phyloP scores from a whole-genome alignment of 768 basidiomycete genomes.

The Leccinum rimulosum region DNA sequence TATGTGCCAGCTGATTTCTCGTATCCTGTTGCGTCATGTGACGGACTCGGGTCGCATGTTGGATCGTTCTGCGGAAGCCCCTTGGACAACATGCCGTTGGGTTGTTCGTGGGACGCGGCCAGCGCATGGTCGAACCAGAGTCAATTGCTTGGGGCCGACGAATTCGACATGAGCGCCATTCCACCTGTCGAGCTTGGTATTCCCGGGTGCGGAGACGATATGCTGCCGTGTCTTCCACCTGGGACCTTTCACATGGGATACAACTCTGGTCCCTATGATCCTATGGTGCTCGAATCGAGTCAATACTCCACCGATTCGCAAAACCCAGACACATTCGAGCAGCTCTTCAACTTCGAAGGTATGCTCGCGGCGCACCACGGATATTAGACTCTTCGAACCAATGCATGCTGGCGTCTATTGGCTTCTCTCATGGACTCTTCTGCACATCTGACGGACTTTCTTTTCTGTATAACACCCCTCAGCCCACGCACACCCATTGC shows the following conservation, averaged over 20 bases:
- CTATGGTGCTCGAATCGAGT: constrained; percentile 28
- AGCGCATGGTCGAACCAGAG: constrained; percentile 35
- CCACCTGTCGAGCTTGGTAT: constrained; percentile 62
- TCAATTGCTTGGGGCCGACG: constrained; percentile 49
- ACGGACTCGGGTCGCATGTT: constrained; percentile 6
- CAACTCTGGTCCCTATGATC: constrained; percentile 23
- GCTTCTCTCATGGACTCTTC: constrained; percentile 26
- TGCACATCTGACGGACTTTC: constrained; percentile 26
- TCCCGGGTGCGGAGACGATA: constrained; percentile 42
- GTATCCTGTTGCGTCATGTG: constrained; percentile 22
- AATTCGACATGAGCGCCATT: constrained; percentile 66
- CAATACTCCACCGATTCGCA: constrained; percentile 31
- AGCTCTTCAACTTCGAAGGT: constrained; percentile 36
- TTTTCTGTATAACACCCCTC: constrained; percentile 31
- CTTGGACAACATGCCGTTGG: constrained; percentile 27
- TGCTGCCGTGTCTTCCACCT: constrained; percentile 9
- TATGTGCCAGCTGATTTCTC: constrained; percentile 20
- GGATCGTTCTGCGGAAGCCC: constrained; percentile 20
- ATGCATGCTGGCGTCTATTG: constrained; percentile 38
- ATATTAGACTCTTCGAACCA: constrained; percentile 30
- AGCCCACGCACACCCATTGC: constrained; percentile 17
- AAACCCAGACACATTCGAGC: constrained; percentile 36
- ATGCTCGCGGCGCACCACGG: constrained; percentile 34
- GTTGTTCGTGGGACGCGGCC: constrained; percentile 32
- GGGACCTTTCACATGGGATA: constrained; percentile 23